Evolutionary conservation across 1,284 basidiomycete species (phyloP), one percentile per base, ranked within the genome.

Genomic region (Ustilago xerochloae): DNA sequence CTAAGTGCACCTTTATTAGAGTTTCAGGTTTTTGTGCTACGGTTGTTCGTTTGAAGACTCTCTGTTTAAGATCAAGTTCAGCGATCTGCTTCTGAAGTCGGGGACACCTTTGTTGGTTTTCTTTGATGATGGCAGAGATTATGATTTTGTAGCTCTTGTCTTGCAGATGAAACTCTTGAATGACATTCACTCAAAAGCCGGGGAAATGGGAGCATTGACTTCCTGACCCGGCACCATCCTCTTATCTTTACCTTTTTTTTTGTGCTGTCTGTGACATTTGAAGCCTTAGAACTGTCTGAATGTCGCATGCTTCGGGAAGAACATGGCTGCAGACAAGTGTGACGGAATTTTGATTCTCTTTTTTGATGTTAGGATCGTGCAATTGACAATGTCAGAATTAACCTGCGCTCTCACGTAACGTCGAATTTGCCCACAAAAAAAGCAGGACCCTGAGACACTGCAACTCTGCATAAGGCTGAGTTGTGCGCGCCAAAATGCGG

Each of bases 141-240:
- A 43, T 29, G 39, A 60, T 53, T 18, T 46, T 58, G 60, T 58
- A 49, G 55, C 41, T 38, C 7, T 22, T 2, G 7, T 30, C 5
- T 49, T 18, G 46, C 33, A 57, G 59, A 57, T 62, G 60, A 39
- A 41, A 30, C n/a, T 26, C 26, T 56, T 63, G 56, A 55, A 50
- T 29, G 18, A 52, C 28, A 26, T 43, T 46, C n/a, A 16, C 38
- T 18, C 66, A 69, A 69, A 69, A 69, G 56, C 60, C 51, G 57
- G 69, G 69, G 63, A 72, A 67, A 72, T 45, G 63, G 58, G 36
- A 57, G 64, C 56, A 50, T 53, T 32, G 60, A 63, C 64, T 57
- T 51, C 39, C 59, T 58, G 59, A 65, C 68, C 68, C 52, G 43
- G 58, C 58, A 62, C 63, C 57, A 35, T 20, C 22, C 58, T 48